phyloP scores from a whole-genome alignment of 768 basidiomycete genomes.

The Daedaleopsis nitida region DNA sequence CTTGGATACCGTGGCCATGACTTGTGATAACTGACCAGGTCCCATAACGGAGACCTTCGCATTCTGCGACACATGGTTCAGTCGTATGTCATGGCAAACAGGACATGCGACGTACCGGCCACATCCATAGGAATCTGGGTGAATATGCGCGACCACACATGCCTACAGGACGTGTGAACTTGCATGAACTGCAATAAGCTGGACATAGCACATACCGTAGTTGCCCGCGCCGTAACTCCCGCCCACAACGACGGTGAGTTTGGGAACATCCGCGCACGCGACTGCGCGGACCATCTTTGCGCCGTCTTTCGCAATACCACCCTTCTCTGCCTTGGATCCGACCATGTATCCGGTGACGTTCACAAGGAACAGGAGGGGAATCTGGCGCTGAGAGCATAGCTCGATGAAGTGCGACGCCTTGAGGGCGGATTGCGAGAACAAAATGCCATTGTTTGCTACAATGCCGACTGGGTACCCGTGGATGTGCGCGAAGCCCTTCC shows the following conservation, averaged over 20 bases:
- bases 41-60: slow-evolving; percentile 97
- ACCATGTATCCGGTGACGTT: slow-evolving; percentile 99
- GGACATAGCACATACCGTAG: slow-evolving; percentile 60
- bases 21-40: slow-evolving; percentile 87
- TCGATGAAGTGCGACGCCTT: slow-evolving; percentile 97
- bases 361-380: slow-evolving; percentile 90
- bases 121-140: slow-evolving; percentile 96
- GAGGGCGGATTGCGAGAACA: slow-evolving; percentile 90
- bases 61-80: slow-evolving; percentile 52
- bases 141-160: slow-evolving; percentile 97
- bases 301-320: slow-evolving; percentile 93
- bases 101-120: slow-evolving; percentile 62
- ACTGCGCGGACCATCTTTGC: slow-evolving; percentile 98
- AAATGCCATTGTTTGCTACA: slow-evolving; percentile 91
- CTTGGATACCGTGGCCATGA: slow-evolving; percentile 90
- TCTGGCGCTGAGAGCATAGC: slow-evolving; percentile 87
- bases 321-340: slow-evolving; percentile 91
- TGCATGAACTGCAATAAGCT: slow-evolving; percentile 8
- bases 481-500: slow-evolving; percentile 83
- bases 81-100: not conserved
- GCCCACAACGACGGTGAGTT: slow-evolving; percentile 90
- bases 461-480: slow-evolving; percentile 92
- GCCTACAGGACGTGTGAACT: slow-evolving; percentile 45
- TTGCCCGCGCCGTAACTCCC: slow-evolving; percentile 96
- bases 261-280: slow-evolving; percentile 91